Evolutionary conservation across 2,329 filamentous ascomycete species (phyloP), one percentile per base, ranked within the genome.

Genomic region (Aspergillus novofumigatus): DNA sequence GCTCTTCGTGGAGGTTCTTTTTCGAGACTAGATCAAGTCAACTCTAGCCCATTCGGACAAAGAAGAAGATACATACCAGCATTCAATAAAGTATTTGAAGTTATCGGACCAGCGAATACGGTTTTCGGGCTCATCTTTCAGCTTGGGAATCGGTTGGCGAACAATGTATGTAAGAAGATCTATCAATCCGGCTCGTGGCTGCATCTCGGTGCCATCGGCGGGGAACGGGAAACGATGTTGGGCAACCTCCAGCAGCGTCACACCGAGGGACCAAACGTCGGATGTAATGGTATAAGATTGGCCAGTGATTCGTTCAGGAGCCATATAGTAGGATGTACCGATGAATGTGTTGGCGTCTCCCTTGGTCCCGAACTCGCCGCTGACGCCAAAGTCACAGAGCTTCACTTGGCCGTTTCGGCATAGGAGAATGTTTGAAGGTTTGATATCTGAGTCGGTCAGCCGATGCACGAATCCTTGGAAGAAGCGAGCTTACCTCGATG

Each of bases 31-130:
- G 20, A 3, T 51, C 55, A 58, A 52, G 64, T 63, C 65, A 35
- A 65, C 56, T 51, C 35, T n/a, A 41, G 28, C n/a, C 4, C 7
- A 3, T 3, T 14, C 3, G 17, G 9, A 11, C 21, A 26, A 1
- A 51, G 9, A 17, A 38, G 17, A 7, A 21, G 10, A 38, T 28
- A 68, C 71, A 55, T 84, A 97, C 93, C 94, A 97, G 85, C 92
- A 97, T 78, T 97, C 92, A 67, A 99, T 97, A 68, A 99, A 99
- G 74, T 97, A 97, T 75, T 99, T 99, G 78, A 99, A 97, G 70
- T 90, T 96, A 66, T 95, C 90, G 66, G 90, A 96, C 94, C 94
- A 99, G 71, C 88, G 88, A 65, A 99, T 95, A 58, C 88, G 87
- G 65, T 89, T 90, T 32, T 91, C 86, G 0, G 91, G 90, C 75